These are phyloP conservation scores for Pistacia integerrima DNA, from an alignment of 345 rosid species.

Conservation along the genomic window DNA sequence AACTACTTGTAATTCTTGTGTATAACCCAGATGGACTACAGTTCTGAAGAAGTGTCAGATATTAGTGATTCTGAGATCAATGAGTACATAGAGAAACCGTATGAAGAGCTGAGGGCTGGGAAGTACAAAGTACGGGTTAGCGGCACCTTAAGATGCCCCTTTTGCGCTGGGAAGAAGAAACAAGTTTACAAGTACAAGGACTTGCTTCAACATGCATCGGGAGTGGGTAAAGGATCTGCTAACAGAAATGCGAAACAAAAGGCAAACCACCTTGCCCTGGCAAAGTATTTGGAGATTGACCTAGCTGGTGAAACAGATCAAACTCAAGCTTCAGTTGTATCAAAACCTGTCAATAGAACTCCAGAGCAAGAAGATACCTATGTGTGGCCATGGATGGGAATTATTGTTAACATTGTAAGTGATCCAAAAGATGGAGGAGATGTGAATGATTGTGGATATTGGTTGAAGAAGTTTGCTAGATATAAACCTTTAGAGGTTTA, in stretches of 20 bases:
- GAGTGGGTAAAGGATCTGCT: conserved; percentile 79
- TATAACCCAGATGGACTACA: conserved; percentile 47
- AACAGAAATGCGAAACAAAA: conserved; percentile 70
- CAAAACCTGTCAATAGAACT: conserved; percentile 27
- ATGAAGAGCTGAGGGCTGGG: conserved; percentile 49
- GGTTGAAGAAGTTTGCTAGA: conserved; percentile 58
- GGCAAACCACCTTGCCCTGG: conserved; percentile 79
- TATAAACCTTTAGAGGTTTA: conserved; percentile 23
- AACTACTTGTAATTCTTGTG: neutral
- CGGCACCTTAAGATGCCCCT: conserved; percentile 73
- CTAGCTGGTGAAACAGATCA: conserved; percentile 54
- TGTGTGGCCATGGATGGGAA: conserved; percentile 93
- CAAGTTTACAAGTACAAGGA: conserved; percentile 80
- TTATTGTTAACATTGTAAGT: conserved; percentile 42
- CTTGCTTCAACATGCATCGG: conserved; percentile 82
- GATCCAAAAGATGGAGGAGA: conserved; percentile 24
- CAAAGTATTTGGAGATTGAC: conserved; percentile 61
- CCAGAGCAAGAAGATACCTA: conserved; percentile 41
- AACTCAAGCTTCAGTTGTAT: conserved; percentile 23
- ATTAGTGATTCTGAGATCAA: conserved; percentile 78
- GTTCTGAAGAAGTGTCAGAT: conserved; percentile 81
- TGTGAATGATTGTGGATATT: conserved; percentile 41
- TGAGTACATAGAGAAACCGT: conserved; percentile 60
- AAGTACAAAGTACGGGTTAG: conserved; percentile 59
- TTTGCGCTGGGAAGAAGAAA: conserved; percentile 88